These are phyloP conservation scores for Rehmannia glutinosa DNA, from an alignment of 257 asterid genomes.

Conservation along the genomic window DNA sequence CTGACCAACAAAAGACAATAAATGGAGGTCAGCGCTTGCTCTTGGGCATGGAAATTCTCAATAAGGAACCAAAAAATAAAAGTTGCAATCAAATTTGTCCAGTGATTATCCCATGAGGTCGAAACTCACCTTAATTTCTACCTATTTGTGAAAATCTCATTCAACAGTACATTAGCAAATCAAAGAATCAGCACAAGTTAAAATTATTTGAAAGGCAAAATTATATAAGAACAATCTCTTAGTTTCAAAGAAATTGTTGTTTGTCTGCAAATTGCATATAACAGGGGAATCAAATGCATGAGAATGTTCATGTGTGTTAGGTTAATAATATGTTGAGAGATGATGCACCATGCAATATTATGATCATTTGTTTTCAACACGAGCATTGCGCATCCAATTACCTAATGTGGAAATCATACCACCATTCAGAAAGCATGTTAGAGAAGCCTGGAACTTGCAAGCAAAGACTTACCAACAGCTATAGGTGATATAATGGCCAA, in stretches of 20 bases:
- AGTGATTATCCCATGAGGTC: not conserved
- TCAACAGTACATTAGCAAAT: not conserved
- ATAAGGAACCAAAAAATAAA: not conserved
- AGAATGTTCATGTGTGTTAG: not conserved
- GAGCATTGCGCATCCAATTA: conserved; percentile 3
- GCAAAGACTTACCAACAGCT: conserved; percentile 58
- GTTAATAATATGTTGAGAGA: not conserved
- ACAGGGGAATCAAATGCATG: too few relatives aligned
- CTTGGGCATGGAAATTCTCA: not conserved
- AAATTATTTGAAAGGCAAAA: not conserved
- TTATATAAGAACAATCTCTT: not conserved
- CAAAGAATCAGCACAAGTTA: not conserved
- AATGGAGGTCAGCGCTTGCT: not conserved
- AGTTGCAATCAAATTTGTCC: not conserved
- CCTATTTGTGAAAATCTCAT: not conserved
- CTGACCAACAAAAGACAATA: not conserved
- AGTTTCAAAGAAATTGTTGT: too few relatives aligned
- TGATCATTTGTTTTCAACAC: conserved; percentile 13
- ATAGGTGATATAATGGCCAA: conserved; percentile 94
- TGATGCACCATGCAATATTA: not conserved
- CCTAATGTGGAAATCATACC: not conserved
- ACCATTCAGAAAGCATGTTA: not conserved
- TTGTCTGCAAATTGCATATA: too few relatives aligned
- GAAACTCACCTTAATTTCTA: too few relatives aligned
- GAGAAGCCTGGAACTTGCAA: conserved; percentile 3